Evolutionary conservation across 1,139 yeast species (phyloP).

Genomic region (Candida dubliniensis): DNA sequence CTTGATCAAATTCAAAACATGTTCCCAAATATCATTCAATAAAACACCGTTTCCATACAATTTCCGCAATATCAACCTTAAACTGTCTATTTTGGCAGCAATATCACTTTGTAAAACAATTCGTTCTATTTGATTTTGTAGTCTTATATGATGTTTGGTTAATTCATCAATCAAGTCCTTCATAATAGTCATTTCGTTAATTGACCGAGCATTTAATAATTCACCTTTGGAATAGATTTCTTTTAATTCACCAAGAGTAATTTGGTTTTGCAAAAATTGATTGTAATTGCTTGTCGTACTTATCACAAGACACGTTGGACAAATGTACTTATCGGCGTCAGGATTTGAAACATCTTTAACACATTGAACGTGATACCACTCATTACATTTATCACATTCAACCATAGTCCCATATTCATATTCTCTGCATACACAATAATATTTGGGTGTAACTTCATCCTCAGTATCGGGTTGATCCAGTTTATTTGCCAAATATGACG

Average conservation of each 20-base stretch:
- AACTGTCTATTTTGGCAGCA: constrained; percentile 24
- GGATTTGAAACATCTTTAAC: constrained; percentile 36
- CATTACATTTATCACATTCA: constrained; percentile 75
- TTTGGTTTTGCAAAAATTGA: constrained; percentile 19
- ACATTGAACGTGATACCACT: constrained; percentile 79
- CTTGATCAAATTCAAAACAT: constrained; percentile 21
- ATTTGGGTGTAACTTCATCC: constrained; percentile 17
- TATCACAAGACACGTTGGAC: constrained; percentile 61
- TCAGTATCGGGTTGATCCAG: constrained; percentile 10
- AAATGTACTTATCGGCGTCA: constrained; percentile 49
- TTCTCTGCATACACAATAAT: constrained; percentile 71
- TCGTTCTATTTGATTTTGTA: constrained; percentile 15
- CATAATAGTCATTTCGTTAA: constrained; percentile 33
- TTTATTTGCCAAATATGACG: constrained; percentile 24
- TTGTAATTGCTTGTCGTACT: constrained; percentile 21
- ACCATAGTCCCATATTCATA: constrained; percentile 73
- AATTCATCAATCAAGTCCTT: constrained; percentile 20
- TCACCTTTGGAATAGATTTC: constrained; percentile 29
- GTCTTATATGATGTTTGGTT: constrained; percentile 12
- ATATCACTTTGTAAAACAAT: constrained; percentile 15
- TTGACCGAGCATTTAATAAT: constrained; percentile 37
- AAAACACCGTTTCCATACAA: constrained; percentile 35
- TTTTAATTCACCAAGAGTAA: constrained; percentile 21
- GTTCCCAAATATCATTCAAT: constrained; percentile 24
- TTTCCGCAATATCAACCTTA: constrained; percentile 32